A percentile compares a stretch with the other conserved stretches of the same genome.
Evolutionary conservation across 2,329 filamentous ascomycete species (phyloP).

Genomic region (Nothopassalora personata): DNA sequence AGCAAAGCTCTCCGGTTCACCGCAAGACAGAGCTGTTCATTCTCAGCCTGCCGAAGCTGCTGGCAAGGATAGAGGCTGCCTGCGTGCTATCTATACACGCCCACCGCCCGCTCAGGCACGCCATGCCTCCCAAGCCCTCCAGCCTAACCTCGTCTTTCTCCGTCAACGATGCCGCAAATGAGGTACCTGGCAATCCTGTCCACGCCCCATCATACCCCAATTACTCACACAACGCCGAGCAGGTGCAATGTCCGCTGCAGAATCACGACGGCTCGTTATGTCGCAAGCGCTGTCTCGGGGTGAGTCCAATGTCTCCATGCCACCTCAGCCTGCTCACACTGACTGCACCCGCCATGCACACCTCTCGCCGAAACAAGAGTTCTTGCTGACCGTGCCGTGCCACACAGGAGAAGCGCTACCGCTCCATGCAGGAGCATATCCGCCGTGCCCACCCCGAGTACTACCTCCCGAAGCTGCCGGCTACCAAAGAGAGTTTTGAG

Average conservation of each 20-base stretch:
- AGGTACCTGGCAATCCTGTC: slow-evolving; percentile 60
- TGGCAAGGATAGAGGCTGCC: not conserved
- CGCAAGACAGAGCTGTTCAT: too few relatives aligned
- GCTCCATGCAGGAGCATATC: slow-evolving; percentile 99
- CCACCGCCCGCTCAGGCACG: slow-evolving; percentile 3
- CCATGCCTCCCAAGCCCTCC: slow-evolving; percentile 69
- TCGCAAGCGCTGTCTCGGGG: slow-evolving; percentile 94
- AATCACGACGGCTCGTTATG: slow-evolving; percentile 97
- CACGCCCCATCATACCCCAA: not conserved
- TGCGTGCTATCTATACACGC: not conserved
- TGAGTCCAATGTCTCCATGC: slow-evolving; percentile 55
- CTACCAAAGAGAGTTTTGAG: slow-evolving; percentile 94
- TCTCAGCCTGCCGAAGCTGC: not conserved
- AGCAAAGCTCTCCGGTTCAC: too few relatives aligned
- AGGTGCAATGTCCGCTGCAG: slow-evolving; percentile 91
- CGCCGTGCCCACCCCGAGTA: slow-evolving; percentile 93
- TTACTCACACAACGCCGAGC: slow-evolving; percentile 32
- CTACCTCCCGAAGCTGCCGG: slow-evolving; percentile 95
- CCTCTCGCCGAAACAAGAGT: slow-evolving; percentile 18
- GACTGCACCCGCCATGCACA: not conserved
- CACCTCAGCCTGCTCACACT: not conserved
- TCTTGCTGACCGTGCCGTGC: slow-evolving; percentile 28
- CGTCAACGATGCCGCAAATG: slow-evolving; percentile 4
- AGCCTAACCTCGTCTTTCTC: slow-evolving; percentile 9
- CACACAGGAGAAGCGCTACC: slow-evolving; percentile 81